Conservation (phyloP, 495 filamentous ascomycete genomes). For the Melanomma pulvis-pyrius region DNA sequence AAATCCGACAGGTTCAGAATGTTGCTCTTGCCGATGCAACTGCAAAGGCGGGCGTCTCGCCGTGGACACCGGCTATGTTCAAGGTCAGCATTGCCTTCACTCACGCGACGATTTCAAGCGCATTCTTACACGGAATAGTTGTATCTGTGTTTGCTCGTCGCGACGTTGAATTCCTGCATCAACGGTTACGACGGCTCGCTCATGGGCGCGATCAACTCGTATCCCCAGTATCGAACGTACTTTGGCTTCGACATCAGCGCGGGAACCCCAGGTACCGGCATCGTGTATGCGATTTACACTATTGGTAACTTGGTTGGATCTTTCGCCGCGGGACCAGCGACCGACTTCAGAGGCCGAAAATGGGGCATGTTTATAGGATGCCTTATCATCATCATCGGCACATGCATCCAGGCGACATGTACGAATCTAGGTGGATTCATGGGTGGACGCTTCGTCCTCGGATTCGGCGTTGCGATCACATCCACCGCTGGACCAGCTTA, state of each 20-base stretch:
- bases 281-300: conserved; percentile 61
- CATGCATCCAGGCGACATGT: conserved; percentile 57
- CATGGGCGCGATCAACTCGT: conserved; percentile 52
- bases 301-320: conserved; percentile 61
- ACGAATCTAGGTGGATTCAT: conserved; percentile 61
- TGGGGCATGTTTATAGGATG: conserved; percentile 67
- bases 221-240: conserved; percentile 49
- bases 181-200: conserved; percentile 53
- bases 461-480: conserved; percentile 70
- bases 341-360: conserved; percentile 47
- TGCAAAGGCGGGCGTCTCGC: conserved; percentile 26
- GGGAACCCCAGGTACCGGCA: conserved; percentile 51
- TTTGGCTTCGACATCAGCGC: conserved; percentile 48
- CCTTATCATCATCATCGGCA: conserved; percentile 63
- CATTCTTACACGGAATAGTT: conserved; percentile 38
- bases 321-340: conserved; percentile 54
- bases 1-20: conserved; percentile 39
- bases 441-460: conserved; percentile 75
- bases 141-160: conserved; percentile 49
- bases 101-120: not conserved
- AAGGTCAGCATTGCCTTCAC: conserved; percentile 17
- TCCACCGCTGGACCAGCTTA: conserved; percentile 73
- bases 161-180: conserved; percentile 54
- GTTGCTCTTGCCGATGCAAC: conserved; percentile 40
- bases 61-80: conserved; percentile 39